These are phyloP conservation scores for Arabidopsis suecica DNA, from an alignment of 345 rosid genomes.

Conservation along the genomic window DNA sequence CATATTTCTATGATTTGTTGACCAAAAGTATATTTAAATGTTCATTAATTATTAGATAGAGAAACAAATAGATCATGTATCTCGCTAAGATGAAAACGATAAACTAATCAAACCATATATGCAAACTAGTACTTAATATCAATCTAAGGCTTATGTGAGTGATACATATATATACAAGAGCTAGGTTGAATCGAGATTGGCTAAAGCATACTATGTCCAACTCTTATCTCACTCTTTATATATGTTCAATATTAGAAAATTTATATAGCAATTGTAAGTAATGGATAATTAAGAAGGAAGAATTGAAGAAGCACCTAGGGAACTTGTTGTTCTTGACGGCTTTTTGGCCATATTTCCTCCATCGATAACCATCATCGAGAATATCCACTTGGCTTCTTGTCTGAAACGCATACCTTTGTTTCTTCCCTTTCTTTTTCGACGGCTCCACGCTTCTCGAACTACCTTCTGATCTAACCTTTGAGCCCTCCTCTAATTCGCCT, in stretches of 20 bases:
- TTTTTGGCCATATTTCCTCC: constrained; percentile 93
- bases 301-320: constrained; percentile 46
- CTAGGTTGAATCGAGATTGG: background rate
- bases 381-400: constrained; percentile 92
- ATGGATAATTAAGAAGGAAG: background rate
- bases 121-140: background rate
- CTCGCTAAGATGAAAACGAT: background rate
- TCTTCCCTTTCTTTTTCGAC: constrained; percentile 63
- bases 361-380: constrained; percentile 92
- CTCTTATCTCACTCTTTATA: too few relatives aligned
- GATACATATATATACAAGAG: background rate
- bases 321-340: constrained; percentile 84
- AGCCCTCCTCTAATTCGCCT: constrained; percentile 18
- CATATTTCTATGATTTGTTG: background rate
- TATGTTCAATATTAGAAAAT: too few relatives aligned
- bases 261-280: background rate
- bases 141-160: background rate
- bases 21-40: background rate
- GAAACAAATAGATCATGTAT: background rate
- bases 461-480: constrained; percentile 38
- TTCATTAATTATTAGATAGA: background rate
- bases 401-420: constrained; percentile 75
- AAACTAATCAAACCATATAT: constrained; percentile 5
- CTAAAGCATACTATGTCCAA: too few relatives aligned
- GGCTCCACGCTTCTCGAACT: constrained; percentile 28